A percentile compares a stretch with the other conserved stretches of the same genome.
Conservation (phyloP, 75 land plant genomes). For the Ceratopteris richardii region DNA sequence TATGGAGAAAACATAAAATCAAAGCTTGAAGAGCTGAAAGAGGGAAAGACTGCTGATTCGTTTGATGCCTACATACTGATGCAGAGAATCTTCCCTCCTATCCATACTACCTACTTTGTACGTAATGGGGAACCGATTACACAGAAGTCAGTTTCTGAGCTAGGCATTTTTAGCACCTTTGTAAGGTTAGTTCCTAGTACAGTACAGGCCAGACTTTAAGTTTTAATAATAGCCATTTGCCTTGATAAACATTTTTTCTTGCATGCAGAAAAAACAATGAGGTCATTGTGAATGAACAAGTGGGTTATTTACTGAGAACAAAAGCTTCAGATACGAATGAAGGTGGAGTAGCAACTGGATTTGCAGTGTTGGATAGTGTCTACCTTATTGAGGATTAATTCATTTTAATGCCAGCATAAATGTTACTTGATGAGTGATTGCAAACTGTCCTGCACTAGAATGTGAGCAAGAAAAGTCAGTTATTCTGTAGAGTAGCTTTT, state of each 20-base stretch:
- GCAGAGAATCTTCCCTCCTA: slow-evolving; percentile 89
- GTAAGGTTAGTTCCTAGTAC: slow-evolving; percentile 64
- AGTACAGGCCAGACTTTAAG: too few relatives aligned
- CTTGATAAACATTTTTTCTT: not conserved
- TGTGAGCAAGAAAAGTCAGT: too few relatives aligned
- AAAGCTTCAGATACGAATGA: slow-evolving; percentile 84
- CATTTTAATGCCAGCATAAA: too few relatives aligned
- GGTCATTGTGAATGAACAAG: slow-evolving; percentile 68
- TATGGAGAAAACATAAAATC: slow-evolving; percentile 71
- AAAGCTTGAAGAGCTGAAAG: slow-evolving; percentile 44
- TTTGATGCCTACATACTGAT: slow-evolving; percentile 95
- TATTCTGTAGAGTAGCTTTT: too few relatives aligned
- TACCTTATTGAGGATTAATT: slow-evolving; percentile 42
- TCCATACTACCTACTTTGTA: slow-evolving; percentile 51
- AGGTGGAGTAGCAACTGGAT: slow-evolving; percentile 97
- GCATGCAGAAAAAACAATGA: slow-evolving; percentile 57
- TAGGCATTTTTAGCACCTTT: slow-evolving; percentile 83
- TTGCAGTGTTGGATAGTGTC: slow-evolving; percentile 85
- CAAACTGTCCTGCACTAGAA: too few relatives aligned
- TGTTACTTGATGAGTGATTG: too few relatives aligned
- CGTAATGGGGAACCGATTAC: slow-evolving; percentile 61
- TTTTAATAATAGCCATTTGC: too few relatives aligned
- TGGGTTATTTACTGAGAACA: slow-evolving; percentile 83
- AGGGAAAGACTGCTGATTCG: slow-evolving; percentile 34
- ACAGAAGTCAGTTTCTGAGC: slow-evolving; percentile 71